These are phyloP conservation scores for Aspergillus texensis DNA, from an alignment of 2,329 filamentous ascomycete genomes.

Conservation along the genomic window DNA sequence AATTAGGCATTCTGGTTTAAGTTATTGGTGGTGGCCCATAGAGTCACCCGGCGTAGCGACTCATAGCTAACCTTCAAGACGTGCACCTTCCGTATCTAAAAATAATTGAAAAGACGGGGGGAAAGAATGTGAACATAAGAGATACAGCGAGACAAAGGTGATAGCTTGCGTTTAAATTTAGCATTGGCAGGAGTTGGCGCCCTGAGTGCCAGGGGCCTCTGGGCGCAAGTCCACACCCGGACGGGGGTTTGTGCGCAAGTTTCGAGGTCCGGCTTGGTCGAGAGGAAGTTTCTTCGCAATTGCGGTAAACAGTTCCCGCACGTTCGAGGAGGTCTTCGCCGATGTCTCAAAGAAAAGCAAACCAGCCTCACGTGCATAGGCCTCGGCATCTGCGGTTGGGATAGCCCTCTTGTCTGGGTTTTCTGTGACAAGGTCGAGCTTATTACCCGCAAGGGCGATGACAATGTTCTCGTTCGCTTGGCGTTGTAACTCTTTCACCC, in stretches of 20 bases:
- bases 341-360: conserved; percentile 98
- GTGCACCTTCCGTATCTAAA: conserved; percentile 24
- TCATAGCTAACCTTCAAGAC: conserved; percentile 16
- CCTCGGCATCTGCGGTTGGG: conserved; percentile 83
- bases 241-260: conserved; percentile 68
- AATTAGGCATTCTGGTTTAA: conserved; percentile 18
- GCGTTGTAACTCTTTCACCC: conserved; percentile 98
- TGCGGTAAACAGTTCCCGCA: conserved; percentile 91
- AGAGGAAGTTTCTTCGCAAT: conserved; percentile 97
- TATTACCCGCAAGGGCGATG: conserved; percentile 96
- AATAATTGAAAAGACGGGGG: conserved; percentile 13
- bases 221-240: conserved; percentile 69
- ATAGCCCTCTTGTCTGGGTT: conserved; percentile 96
- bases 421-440: conserved; percentile 92
- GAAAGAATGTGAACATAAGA: conserved; percentile 10
- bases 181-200: conserved; percentile 65
- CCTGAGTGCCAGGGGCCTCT: conserved; percentile 62
- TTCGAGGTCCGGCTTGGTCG: conserved; percentile 91
- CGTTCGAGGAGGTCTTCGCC: conserved; percentile 95
- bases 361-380: conserved; percentile 89
- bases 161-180: conserved; percentile 41
- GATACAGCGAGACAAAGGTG: conserved; percentile 1
- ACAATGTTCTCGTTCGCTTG: conserved; percentile 99
- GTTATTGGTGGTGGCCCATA: conserved; percentile 11
- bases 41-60: conserved; percentile 7